These are phyloP conservation scores for Dimocarpus longan DNA, from an alignment of 345 rosid species.

Conservation along the genomic window DNA sequence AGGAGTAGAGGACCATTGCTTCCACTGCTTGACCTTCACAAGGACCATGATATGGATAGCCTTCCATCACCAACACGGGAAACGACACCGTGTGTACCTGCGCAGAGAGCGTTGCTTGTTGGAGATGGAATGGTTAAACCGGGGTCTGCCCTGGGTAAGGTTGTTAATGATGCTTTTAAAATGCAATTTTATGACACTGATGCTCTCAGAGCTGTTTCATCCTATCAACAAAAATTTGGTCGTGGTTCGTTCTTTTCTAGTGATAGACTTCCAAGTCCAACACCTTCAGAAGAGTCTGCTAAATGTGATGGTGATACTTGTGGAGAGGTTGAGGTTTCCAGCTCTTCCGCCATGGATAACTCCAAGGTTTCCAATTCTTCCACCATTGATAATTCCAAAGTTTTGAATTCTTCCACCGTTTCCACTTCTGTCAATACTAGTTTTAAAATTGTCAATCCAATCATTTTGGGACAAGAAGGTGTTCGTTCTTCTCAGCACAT, in stretches of 20 bases:
- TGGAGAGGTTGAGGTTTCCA: slow-evolving; percentile 81
- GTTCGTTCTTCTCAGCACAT: slow-evolving; percentile 29
- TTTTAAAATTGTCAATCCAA: slow-evolving; percentile 26
- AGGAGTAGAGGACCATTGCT: slow-evolving; percentile 57
- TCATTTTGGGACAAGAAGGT: slow-evolving; percentile 29
- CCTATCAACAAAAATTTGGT: slow-evolving; percentile 77
- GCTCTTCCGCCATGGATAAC: slow-evolving; percentile 34
- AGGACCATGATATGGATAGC: slow-evolving; percentile 90
- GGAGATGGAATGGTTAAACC: slow-evolving; percentile 46
- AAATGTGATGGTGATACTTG: slow-evolving; percentile 55
- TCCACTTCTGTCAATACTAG: slow-evolving; percentile 44
- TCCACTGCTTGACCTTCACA: slow-evolving; percentile 92
- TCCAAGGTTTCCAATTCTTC: slow-evolving; percentile 52
- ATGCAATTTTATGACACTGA: slow-evolving; percentile 71
- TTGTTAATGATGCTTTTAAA: slow-evolving; percentile 36
- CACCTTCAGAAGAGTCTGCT: slow-evolving; percentile 83
- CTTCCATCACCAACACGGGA: slow-evolving; percentile 96
- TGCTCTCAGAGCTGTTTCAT: slow-evolving; percentile 73
- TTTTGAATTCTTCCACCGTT: slow-evolving; percentile 57
- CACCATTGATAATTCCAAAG: slow-evolving; percentile 29
- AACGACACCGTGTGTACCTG: slow-evolving; percentile 53
- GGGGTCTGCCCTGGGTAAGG: slow-evolving; percentile 36
- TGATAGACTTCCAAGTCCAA: slow-evolving; percentile 91
- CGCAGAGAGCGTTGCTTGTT: slow-evolving; percentile 33
- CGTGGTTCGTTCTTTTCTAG: slow-evolving; percentile 41